Conservation (phyloP, 371 early-diverging fungal species). For the Haplosporangium sp. region DNA sequence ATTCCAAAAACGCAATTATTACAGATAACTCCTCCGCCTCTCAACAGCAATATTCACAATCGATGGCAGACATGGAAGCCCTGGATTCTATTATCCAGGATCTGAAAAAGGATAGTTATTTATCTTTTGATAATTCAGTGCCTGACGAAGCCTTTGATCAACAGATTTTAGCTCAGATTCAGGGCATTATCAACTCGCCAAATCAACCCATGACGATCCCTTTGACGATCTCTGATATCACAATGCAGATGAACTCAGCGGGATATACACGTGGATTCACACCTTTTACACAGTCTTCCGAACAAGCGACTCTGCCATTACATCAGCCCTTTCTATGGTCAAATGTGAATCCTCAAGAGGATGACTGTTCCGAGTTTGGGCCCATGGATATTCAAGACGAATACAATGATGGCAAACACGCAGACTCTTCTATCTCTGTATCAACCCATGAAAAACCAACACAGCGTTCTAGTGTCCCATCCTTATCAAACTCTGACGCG, state of each 20-base stretch:
- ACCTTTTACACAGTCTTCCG: neutral
- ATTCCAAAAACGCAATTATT: neutral
- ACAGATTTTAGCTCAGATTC: neutral
- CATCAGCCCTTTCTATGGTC: neutral
- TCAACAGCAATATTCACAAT: slow-evolving; percentile 13
- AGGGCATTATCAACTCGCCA: neutral
- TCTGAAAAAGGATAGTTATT: neutral
- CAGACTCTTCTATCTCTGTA: neutral
- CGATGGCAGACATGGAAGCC: slow-evolving; percentile 2
- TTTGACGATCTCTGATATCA: neutral
- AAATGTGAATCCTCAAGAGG: neutral
- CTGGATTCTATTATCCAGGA: slow-evolving; percentile 4
- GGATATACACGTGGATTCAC: neutral
- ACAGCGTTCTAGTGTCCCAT: neutral
- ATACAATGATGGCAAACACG: neutral
- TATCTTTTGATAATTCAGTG: neutral
- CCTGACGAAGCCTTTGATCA: too few relatives aligned
- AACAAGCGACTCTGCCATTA: neutral
- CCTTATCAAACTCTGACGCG: slow-evolving; percentile 16
- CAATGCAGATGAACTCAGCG: neutral
- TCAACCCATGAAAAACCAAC: neutral
- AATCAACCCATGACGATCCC: neutral
- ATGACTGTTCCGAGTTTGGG: neutral
- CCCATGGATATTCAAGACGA: neutral
- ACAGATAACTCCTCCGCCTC: neutral